Base-by-base conservation (phyloP, 345 rosid species). In the Gossypium mustelinum region DNA sequence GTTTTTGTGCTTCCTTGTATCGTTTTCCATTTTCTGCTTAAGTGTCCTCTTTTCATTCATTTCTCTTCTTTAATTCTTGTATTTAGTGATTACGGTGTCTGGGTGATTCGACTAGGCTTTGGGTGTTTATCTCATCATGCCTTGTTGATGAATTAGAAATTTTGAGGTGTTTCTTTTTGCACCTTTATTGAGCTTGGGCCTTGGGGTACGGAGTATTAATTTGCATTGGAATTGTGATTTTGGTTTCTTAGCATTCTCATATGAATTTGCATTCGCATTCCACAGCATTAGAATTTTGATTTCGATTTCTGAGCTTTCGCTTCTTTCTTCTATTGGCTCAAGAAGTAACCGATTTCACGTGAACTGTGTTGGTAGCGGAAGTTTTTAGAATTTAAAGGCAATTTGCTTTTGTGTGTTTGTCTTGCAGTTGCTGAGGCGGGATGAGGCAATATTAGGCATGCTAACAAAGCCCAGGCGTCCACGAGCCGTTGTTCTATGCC, bases 401-500 rank as follows among this genome's bases (percentile, higher is more conserved):
- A 4, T 44, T 64, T 70, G 57, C 18, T 16, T 73, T 75, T 29
- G 17, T 43, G 62, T 78, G 71, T 39, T 81, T 77, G 68, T 80
- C 68, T 59, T 80, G 74, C 78, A 92, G 98, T 76, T 94, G 86
- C 81, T 94, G 84, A 92, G 97, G 79, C 85, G 68, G 78, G 98
- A 94, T 75, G 98, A 94, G 76, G 90, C 87, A 43, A 24, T 76
- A 39, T 76, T 83, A 54, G 98, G 98, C 27, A 85, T 75, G 82
- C 83, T 80, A 70, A 87, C 86, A 84, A 94, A 85, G 87, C 95
- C 98, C 22, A 84, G 92, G 82, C 92, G 94, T 47, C 98, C 98
- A 7, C 88, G 98, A 79, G 97, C 97, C 43, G 86, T 94, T 78
- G 97, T 94, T 79, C 86, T 92, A 43, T 91, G 97, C 74, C 98